Evolutionary conservation across 495 filamentous ascomycete species (phyloP), one percentile per base, ranked within the genome.

Genomic region (Lichenothelia convexa): DNA sequence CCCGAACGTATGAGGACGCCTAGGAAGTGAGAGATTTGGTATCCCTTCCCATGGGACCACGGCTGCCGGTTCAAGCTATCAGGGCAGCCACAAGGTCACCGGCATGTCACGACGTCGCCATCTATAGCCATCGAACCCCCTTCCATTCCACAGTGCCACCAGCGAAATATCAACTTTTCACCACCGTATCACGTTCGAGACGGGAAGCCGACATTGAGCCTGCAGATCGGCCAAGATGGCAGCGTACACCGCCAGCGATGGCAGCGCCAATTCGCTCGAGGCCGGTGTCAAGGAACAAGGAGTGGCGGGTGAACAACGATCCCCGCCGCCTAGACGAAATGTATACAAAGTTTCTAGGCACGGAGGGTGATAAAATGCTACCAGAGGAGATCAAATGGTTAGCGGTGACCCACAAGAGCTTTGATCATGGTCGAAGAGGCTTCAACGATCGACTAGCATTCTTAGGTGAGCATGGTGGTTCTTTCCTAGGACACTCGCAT

Each of bases 401-500:
- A 45, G 86, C 87, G 8, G 70, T 99, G 39, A 99, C 89, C 26
- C 89, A 99, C 57, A 94, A 94, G 73, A 93, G 83, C 57, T 95
- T 93, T 55, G 89, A 95, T 59, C 83, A 94, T 47, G 89, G 84
- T 33, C 65, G 83, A 50, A 74, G 85, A 61, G 85, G 85, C 8
- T 93, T 80, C 61, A 99, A 95, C 55, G 86, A 93, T 42, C 73
- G 85, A 39, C 64, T 99, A 55, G 78, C 79, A n/a, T 85, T 79
- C 44, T 62, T 93, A 24, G 89, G 89, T 92, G 70, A 48, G 72
- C 48, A 27, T 27, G 24, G 24, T 26, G 18, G 16, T 16, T 32
- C 4, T 12, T 24, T 11, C 40, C 24, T 27, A 13, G 13, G 7
- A 27, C 7, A 13, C 24, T 13, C 13, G 7, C 24, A 27, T 27